Conservation (phyloP, 2,329 filamentous ascomycete genomes). For the Aspergillus ustus region DNA sequence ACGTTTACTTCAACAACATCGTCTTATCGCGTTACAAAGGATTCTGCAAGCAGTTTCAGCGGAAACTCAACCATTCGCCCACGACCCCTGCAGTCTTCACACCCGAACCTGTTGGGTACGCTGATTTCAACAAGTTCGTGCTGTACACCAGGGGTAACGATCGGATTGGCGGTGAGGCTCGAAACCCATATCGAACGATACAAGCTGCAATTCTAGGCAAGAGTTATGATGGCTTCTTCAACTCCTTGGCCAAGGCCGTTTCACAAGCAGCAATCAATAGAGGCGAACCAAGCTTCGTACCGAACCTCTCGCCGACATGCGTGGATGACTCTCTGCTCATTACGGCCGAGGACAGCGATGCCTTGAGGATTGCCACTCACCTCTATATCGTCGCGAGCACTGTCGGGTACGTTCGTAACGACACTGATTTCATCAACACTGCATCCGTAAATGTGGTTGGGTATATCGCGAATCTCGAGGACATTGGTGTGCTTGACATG, state of each 20-base stretch:
- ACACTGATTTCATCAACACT: constrained; percentile 67
- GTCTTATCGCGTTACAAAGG: constrained; percentile 78
- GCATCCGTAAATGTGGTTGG: constrained; percentile 66
- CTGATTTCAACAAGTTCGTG: constrained; percentile 44
- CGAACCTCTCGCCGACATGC: constrained; percentile 52
- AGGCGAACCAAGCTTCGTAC: constrained; percentile 39
- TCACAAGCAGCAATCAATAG: constrained; percentile 38
- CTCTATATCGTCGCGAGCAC: constrained; percentile 68
- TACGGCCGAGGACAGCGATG: constrained; percentile 56
- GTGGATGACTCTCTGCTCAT: constrained; percentile 55
- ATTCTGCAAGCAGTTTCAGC: constrained; percentile 57
- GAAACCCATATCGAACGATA: constrained; percentile 51
- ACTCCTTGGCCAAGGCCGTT: constrained; percentile 45
- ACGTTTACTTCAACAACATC: constrained; percentile 85
- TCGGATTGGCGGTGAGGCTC: constrained; percentile 43
- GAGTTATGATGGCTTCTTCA: constrained; percentile 48
- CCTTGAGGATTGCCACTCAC: constrained; percentile 72
- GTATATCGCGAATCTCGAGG: constrained; percentile 79
- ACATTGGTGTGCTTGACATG: constrained; percentile 73
- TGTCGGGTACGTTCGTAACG: constrained; percentile 55
- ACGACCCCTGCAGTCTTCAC: constrained; percentile 59
- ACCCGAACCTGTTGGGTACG: constrained; percentile 58
- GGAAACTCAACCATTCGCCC: constrained; percentile 57
- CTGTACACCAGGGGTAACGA: constrained; percentile 41
- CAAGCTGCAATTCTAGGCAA: constrained; percentile 50